Base-by-base conservation (phyloP, 331 rosid genomes). In the Stylosanthes scabra region DNA sequence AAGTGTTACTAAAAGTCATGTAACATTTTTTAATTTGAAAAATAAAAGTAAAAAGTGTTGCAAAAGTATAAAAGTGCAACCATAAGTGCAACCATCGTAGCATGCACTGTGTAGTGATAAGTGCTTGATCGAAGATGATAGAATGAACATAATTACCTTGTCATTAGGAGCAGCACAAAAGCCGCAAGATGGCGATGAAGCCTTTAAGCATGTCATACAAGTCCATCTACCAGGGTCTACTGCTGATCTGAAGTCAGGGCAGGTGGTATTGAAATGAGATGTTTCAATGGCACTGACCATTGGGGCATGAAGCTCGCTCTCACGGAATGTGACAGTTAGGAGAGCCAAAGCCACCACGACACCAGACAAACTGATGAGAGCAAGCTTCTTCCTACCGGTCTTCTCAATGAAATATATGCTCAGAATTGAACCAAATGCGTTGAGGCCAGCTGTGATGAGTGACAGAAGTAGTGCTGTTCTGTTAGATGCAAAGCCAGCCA, bases 401-500 rank as follows among this genome's bases (percentile, higher is more conserved):
- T 77, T 78, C 20, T 86, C 90, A 29, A 83, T 75, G 56, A 83
- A 83, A 60, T 80, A 86, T 3, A 86, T 83, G 82, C 90, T 86
- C 60, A 72, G 46, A 6, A 83, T 58, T n/a, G 90, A 80, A 20
- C 90, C 90, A n/a, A 59, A 49, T 15, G 83, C 88, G 37, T 86
- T 86, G 6, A 83, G 71, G 2, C 90, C 88, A 5, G 90, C 56
- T 3, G 81, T 83, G 75, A 86, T 57, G 37, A 86, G 90, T 44
- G 90, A 86, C 13, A 86, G 81, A 56, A 86, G 86, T 15, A 86
- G 57, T 28, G 90, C 88, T 13, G 86, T 86, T 20, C 52, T 50
- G 78, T 86, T 86, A 5, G 84, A 78, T 37, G 88, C 90, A 57
- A 72, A 44, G 28, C 90, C 90, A 1, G 88, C 90, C 3, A 86